Conservation (phyloP, 73 alveolate species). For the Paramecium caudatum region DNA sequence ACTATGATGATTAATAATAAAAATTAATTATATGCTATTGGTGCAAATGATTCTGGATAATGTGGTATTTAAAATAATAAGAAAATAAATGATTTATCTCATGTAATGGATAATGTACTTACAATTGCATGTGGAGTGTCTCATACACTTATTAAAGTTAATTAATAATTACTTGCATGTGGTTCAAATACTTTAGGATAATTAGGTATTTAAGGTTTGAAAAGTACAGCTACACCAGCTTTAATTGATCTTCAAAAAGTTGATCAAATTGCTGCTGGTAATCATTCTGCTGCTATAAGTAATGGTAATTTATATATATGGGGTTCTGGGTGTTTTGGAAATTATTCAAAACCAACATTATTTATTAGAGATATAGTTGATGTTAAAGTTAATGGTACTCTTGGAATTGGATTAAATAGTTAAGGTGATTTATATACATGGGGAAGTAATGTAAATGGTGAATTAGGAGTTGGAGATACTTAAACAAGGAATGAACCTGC, state of each 20-base stretch:
- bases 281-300: constrained; percentile 61
- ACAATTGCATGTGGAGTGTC: constrained; percentile 53
- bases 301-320: constrained; percentile 34
- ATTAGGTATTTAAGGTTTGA: constrained; percentile 48
- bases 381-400: constrained; percentile 16
- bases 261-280: constrained; percentile 43
- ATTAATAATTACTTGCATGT: constrained; percentile 42
- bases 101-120: constrained; percentile 48
- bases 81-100: constrained; percentile 21
- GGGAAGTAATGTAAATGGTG: constrained; percentile 69
- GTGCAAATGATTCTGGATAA: constrained; percentile 63
- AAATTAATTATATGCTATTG: constrained; percentile 32
- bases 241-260: constrained; percentile 42
- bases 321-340: constrained; percentile 70
- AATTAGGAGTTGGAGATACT: constrained; percentile 61
- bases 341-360: constrained; percentile 31
- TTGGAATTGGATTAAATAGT: constrained; percentile 10
- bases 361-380: constrained; percentile 20
- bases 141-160: neutral
- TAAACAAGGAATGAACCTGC: constrained; percentile 18
- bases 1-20: constrained; percentile 30
- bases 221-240: neutral
- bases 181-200: constrained; percentile 53
- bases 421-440: constrained; percentile 20
- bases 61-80: constrained; percentile 42